Base-by-base conservation (phyloP, 2,329 filamentous ascomycete genomes). In the Aspergillus tanneri region DNA sequence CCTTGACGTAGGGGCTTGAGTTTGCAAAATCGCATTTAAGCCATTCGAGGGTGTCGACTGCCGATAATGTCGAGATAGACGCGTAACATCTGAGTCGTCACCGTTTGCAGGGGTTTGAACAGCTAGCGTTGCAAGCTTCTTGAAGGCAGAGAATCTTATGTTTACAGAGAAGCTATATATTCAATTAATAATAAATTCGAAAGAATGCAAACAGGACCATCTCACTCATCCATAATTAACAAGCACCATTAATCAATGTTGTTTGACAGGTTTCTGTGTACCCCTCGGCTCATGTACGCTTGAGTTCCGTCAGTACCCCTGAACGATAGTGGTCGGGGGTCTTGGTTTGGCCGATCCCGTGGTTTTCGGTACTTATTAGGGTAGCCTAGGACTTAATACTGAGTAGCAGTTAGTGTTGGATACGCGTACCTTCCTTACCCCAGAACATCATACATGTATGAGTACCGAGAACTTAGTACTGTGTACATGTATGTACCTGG, bases 71-170 rank as follows among this genome's bases (percentile, higher is more conserved):
- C 63, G 58, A 5, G 64, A 56, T 23, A 74, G 62, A 25, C 70
- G 66, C 30, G 60, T 56, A 38, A 74, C 65, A 42, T 70, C 68
- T 9, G 64, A 62, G 25, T 63, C 59, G 43, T 58, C 55, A 49
- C 62, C 60, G 32, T 45, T 54, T 46, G 47, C 53, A 16, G 66
- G 52, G 23, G 62, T 55, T 44, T 66, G 64, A n/a, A 71, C 64
- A 24, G 72, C 70, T 46, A 76, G 57, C 5, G 61, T 59, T 24
- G 72, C 72, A 35, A 76, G 68, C 54, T 70, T 74, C 55, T 71
- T 64, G 54, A 75, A 68, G 28, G 73, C 73, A 34, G 69, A 65
- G 47, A 68, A 64, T 48, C 72, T 66, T 47, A 74, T 66, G 39
- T 61, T 61, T 47, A 55, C 57, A 27, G 62, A 62, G 25, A 67